Evolutionary conservation across 495 filamentous ascomycete genomes (phyloP).

Genomic region (Aspergillus avenaceus): DNA sequence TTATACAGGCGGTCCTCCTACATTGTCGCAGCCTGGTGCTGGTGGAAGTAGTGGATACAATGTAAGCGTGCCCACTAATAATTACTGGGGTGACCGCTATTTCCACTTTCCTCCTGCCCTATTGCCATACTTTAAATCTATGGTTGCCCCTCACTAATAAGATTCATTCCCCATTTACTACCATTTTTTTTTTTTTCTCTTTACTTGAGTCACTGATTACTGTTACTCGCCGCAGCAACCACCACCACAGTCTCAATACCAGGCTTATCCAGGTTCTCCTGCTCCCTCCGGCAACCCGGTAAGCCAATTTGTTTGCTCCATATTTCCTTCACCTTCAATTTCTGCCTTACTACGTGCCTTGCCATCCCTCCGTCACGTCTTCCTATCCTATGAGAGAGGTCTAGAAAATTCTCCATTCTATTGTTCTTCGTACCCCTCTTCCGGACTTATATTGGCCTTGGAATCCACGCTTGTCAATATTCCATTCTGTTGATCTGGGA

Average conservation of each 20-base stretch:
- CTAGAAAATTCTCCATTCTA: constrained; percentile 1
- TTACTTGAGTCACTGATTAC: constrained; percentile 4
- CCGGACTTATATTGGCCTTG: constrained; percentile 2
- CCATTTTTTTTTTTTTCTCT: constrained; percentile 3
- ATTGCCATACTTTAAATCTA: neutral
- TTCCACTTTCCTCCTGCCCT: neutral
- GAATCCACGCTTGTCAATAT: constrained; percentile 3
- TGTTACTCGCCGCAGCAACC: constrained; percentile 3
- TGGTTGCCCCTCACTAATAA: neutral
- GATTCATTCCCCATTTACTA: neutral
- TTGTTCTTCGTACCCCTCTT: constrained; percentile 5
- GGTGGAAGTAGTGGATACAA: constrained; percentile 29
- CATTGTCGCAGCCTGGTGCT: constrained; percentile 25
- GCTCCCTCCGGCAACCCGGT: constrained; percentile 35
- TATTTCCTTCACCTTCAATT: constrained; percentile 9
- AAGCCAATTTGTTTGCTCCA: constrained; percentile 26
- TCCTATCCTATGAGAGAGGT: constrained; percentile 9
- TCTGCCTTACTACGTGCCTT: constrained; percentile 3
- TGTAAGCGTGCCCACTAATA: constrained; percentile 27
- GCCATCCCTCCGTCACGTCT: constrained; percentile 5
- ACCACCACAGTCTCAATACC: constrained; percentile 26
- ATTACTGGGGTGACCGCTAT: neutral
- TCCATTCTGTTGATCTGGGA: constrained; percentile 3
- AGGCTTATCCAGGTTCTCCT: constrained; percentile 39
- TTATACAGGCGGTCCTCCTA: constrained; percentile 40